Evolutionary conservation across 805 yeast species (phyloP), one percentile per base, ranked within the genome.

Genomic region (Metschnikowia lachancei): DNA sequence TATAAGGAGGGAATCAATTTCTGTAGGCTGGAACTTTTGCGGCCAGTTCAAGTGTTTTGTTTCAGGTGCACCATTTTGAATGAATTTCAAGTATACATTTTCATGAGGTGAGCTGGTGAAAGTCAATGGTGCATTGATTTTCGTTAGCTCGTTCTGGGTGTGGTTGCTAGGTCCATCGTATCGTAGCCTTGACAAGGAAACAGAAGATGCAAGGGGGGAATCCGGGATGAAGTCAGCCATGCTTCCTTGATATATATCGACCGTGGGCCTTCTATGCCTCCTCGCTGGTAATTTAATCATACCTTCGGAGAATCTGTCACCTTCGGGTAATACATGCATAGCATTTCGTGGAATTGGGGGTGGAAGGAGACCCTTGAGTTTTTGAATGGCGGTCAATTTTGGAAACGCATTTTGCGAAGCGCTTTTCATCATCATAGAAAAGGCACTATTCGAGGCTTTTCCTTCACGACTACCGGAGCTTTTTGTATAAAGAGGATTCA

Each of bases 391-490:
- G 1, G 69, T 63, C 22, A 63, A 46, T 43, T 66, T 64, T 2
- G 53, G 55, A 7, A 47, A 52, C 4, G 62, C 46, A 12, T 53
- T 47, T 36, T 53, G 58, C 11, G 67, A 56, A 2, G 69, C 61
- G 3, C 65, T 61, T 22, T 50, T 51, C 65, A 74, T 68, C 70
- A 76, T 71, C 44, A 68, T 65, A 14, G 54, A 63, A 46, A 75
- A 72, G 4, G 69, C 65, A 7, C 65, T 54, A 1, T 44, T 46
- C 12, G 51, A 55, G 3, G 49, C 36, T 31, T 50, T 56, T 8
- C 50, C 52, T n/a, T 45, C 45, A 1, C 17, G 28, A 19, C 24
- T 40, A 8, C 53, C 54, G 9, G 48, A 36, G 16, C 57, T 55
- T 28, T 42, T 31, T 17, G 57, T 52, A 36, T 49, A 50, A 19